Evolutionary conservation across 352 stramenopile genomes (phyloP), one percentile per base, ranked within the genome.

Genomic region (Pythium monospermum): DNA sequence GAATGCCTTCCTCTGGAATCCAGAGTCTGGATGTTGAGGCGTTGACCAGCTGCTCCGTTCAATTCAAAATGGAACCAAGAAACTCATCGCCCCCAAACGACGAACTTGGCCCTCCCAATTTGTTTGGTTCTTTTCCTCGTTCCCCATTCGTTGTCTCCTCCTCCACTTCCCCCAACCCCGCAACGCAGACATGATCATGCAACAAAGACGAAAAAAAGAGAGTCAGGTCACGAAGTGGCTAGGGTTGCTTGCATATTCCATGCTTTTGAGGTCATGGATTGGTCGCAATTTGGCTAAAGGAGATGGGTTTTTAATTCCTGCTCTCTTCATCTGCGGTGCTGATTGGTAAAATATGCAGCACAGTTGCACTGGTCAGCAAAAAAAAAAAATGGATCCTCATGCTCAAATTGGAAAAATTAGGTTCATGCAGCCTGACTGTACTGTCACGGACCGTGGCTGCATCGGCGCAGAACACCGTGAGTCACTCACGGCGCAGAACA

Each of bases 31-130:
- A 35, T 13, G 30, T 35, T 13, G 30, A 35, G 30, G 8, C 30
- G 7, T 23, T 38, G 6, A 61, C 45, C 45, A 51, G 42, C 42
- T 49, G 25, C 25, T 49, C 32, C 45, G 30, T 44, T 55, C 55
- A 45, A 54, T 61, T 54, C 37, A 61, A 61, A 61, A 61, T 61
- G 38, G 28, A 23, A 31, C 25, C 6, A 50, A 45, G 23, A 55
- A 61, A 61, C 53, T 61, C 53, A 61, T 58, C 26, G 5, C 13
- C 36, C 35, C 22, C 36, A 25, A 8, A 13, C 11, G 45, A 11
- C 31, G 13, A 15, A 18, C 22, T 32, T 50, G 18, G 36, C 6
- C 18, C 46, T 22, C 25, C 33, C 2, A 45, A 35, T 26, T 28
- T 38, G 47, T 30, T 35, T 45, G 19, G 19, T 18, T 43, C 46